Conservation (phyloP, 2,329 filamentous ascomycete species). For the Fusarium nurragi region DNA sequence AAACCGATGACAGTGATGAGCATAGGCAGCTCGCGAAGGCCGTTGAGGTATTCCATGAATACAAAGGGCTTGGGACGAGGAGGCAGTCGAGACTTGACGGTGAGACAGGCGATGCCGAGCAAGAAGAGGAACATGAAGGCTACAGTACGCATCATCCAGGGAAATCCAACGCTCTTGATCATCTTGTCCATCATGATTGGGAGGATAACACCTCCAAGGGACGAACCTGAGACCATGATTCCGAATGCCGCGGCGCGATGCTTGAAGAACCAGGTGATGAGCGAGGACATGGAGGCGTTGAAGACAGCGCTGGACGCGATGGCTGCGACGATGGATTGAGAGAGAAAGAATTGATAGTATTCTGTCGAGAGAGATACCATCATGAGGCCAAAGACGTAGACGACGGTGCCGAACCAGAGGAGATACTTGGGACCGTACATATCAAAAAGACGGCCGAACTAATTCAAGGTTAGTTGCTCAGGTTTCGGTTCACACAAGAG, state of each 20-base stretch:
- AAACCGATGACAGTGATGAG: conserved; percentile 54
- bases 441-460: conserved; percentile 70
- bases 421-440: conserved; percentile 69
- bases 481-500: background rate
- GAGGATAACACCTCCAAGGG: conserved; percentile 65
- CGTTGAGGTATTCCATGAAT: conserved; percentile 56
- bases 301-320: conserved; percentile 57
- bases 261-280: conserved; percentile 63
- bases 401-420: conserved; percentile 61
- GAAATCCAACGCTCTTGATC: conserved; percentile 56
- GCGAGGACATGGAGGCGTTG: conserved; percentile 53
- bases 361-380: conserved; percentile 64
- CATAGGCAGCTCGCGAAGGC: conserved; percentile 59
- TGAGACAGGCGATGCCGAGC: conserved; percentile 48
- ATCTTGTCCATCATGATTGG: conserved; percentile 69
- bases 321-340: conserved; percentile 53
- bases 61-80: conserved; percentile 58
- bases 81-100: conserved; percentile 52
- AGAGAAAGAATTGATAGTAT: conserved; percentile 58
- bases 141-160: conserved; percentile 60
- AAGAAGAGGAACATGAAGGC: conserved; percentile 57
- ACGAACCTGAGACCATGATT: conserved; percentile 63
- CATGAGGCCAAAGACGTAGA: conserved; percentile 72
- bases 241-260: conserved; percentile 63
- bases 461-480: background rate